Evolutionary conservation across 2,329 filamentous ascomycete species (phyloP).

Genomic region (Chaetomium olivaceum): DNA sequence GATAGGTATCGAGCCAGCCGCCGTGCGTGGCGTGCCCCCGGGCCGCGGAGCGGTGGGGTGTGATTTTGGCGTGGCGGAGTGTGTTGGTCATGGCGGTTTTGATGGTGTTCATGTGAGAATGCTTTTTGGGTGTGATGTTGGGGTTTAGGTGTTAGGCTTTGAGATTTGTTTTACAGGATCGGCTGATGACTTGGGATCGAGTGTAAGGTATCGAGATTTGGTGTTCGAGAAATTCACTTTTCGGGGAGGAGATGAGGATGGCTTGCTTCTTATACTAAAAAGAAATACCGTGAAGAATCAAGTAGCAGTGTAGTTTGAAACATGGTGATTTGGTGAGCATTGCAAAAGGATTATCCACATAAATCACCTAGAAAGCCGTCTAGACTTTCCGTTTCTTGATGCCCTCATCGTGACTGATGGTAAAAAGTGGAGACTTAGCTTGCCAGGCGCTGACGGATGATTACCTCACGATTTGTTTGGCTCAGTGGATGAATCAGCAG

Average conservation of each 20-base stretch:
- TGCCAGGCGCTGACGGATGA: constrained; percentile 25
- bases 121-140: neutral
- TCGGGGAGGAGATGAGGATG: constrained; percentile 29
- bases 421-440: constrained; percentile 10
- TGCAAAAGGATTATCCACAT: constrained; percentile 3
- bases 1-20: constrained; percentile 85
- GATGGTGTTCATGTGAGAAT: constrained; percentile 38
- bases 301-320: neutral
- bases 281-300: neutral
- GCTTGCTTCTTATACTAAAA: constrained; percentile 38
- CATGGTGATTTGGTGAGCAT: constrained; percentile 20
- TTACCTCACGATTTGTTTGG: constrained; percentile 26
- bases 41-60: constrained; percentile 68
- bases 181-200: constrained; percentile 24
- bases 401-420: constrained; percentile 2
- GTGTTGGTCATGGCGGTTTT: constrained; percentile 61
- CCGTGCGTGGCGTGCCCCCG: constrained; percentile 80
- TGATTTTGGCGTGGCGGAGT: constrained; percentile 69
- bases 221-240: constrained; percentile 35
- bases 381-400: neutral
- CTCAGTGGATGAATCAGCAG: constrained; percentile 3
- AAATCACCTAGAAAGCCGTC: neutral
- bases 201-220: constrained; percentile 15
- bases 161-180: constrained; percentile 7
- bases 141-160: neutral